Evolutionary conservation across 2,329 filamentous ascomycete species (phyloP).

Genomic region (Aspergillus felis): DNA sequence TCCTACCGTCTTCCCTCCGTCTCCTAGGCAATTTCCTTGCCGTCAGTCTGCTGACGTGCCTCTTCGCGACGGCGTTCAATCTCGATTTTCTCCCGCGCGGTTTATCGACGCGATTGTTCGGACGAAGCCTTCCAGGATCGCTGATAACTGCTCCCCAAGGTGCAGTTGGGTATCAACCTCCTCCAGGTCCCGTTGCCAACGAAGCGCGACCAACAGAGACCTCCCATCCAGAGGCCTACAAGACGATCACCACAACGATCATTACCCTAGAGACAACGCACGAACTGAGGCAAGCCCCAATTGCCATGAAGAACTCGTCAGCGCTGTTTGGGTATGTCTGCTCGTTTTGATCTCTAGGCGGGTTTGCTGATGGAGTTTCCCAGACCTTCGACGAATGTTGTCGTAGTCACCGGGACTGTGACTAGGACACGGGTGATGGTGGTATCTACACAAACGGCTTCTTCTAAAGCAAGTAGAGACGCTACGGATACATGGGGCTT

Average conservation of each 20-base stretch:
- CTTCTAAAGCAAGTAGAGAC: background rate
- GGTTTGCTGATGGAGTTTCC: background rate
- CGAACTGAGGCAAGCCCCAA: conserved; percentile 4
- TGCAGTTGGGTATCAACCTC: conserved; percentile 19
- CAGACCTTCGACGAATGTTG: conserved; percentile 2
- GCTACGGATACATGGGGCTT: background rate
- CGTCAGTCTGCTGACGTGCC: conserved; percentile 7
- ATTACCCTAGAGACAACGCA: conserved; percentile 1
- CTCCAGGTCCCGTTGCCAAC: conserved; percentile 11
- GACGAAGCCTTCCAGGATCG: conserved; percentile 18
- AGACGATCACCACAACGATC: background rate
- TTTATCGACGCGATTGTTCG: conserved; percentile 2
- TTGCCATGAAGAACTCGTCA: background rate
- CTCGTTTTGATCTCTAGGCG: background rate
- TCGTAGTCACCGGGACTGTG: conserved; percentile 6
- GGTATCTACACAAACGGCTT: conserved; percentile 4
- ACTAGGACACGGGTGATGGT: conserved; percentile 3
- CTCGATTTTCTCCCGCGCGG: conserved; percentile 4
- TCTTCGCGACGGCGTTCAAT: conserved; percentile 8
- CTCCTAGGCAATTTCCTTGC: conserved; percentile 6
- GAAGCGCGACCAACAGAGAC: background rate
- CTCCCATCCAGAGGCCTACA: background rate
- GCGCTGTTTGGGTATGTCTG: background rate
- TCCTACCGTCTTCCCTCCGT: background rate
- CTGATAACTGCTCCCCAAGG: conserved; percentile 16